phyloP scores from a whole-genome alignment of 768 basidiomycete species.

The Epithele typhae region DNA sequence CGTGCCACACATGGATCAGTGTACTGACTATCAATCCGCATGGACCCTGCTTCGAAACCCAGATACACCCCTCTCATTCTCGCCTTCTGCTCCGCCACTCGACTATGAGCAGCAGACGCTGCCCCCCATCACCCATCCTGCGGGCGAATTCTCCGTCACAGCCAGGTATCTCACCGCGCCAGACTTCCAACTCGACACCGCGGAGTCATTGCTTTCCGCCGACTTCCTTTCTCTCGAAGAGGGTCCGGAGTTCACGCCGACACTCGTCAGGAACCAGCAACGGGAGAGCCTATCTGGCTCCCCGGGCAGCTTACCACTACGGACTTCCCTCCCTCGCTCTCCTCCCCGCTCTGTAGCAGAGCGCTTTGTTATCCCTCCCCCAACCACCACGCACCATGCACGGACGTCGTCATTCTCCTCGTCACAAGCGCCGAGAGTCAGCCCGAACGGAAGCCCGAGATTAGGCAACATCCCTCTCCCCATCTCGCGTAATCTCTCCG shows the following conservation, averaged over 20 bases:
- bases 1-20: neutral
- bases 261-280: constrained; percentile 60
- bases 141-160: constrained; percentile 58
- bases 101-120: constrained; percentile 56
- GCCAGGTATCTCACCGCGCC: constrained; percentile 63
- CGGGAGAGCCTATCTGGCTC: constrained; percentile 49
- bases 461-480: constrained; percentile 32
- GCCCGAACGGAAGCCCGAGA: constrained; percentile 28
- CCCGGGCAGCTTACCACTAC: constrained; percentile 35
- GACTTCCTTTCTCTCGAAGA: constrained; percentile 67
- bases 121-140: constrained; percentile 62
- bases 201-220: constrained; percentile 72
- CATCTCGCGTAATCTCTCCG: constrained; percentile 31
- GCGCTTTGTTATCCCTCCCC: constrained; percentile 37
- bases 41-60: constrained; percentile 12
- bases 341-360: constrained; percentile 41
- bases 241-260: constrained; percentile 66
- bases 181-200: constrained; percentile 69
- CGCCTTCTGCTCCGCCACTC: constrained; percentile 36
- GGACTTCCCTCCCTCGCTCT: constrained; percentile 43
- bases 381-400: constrained; percentile 4
- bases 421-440: constrained; percentile 4
- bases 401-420: constrained; percentile 35
- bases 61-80: constrained; percentile 40
- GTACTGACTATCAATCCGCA: constrained; percentile 10